Conservation (phyloP, 495 filamentous ascomycete genomes). For the Massariosphaeria phaeospora region DNA sequence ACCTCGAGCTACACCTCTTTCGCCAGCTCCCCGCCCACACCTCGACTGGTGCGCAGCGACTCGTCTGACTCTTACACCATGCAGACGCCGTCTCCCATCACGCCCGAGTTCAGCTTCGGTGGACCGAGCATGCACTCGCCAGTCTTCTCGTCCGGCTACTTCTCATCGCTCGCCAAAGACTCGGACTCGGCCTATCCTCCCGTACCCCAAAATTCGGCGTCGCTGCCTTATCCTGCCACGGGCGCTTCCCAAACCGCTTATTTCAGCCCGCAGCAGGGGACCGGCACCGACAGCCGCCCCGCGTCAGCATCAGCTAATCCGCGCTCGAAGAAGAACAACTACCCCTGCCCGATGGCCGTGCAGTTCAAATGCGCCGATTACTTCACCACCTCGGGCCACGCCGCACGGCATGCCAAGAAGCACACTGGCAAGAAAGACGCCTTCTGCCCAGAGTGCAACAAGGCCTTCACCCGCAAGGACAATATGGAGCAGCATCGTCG, state of each 20-base stretch:
- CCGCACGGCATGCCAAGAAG: constrained; percentile 93
- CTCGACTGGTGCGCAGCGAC: constrained; percentile 36
- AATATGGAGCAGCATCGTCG: constrained; percentile 98
- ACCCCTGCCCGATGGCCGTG: constrained; percentile 56
- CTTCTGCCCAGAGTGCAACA: constrained; percentile 80
- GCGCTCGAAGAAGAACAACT: constrained; percentile 53
- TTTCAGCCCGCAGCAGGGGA: constrained; percentile 12
- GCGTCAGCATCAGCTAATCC: constrained; percentile 25
- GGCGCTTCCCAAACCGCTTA: constrained; percentile 18
- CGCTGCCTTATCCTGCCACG: constrained; percentile 21
- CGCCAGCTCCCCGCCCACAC: constrained; percentile 38
- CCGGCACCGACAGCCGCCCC: constrained; percentile 5
- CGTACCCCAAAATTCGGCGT: constrained; percentile 14
- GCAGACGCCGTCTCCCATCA: constrained; percentile 39
- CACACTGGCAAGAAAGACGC: constrained; percentile 95
- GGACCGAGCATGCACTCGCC: constrained; percentile 22
- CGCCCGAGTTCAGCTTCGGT: constrained; percentile 36
- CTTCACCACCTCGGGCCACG: constrained; percentile 94
- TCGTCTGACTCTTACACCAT: constrained; percentile 37
- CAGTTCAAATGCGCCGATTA: constrained; percentile 41
- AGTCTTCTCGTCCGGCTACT: constrained; percentile 12
- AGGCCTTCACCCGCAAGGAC: constrained; percentile 92
- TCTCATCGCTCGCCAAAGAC: constrained; percentile 26
- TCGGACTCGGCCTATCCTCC: constrained; percentile 26
- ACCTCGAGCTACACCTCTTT: constrained; percentile 41